Evolutionary conservation across 1,139 yeast genomes (phyloP), one percentile per base, ranked within the genome.

Genomic region (Yamadazyma conglobata): DNA sequence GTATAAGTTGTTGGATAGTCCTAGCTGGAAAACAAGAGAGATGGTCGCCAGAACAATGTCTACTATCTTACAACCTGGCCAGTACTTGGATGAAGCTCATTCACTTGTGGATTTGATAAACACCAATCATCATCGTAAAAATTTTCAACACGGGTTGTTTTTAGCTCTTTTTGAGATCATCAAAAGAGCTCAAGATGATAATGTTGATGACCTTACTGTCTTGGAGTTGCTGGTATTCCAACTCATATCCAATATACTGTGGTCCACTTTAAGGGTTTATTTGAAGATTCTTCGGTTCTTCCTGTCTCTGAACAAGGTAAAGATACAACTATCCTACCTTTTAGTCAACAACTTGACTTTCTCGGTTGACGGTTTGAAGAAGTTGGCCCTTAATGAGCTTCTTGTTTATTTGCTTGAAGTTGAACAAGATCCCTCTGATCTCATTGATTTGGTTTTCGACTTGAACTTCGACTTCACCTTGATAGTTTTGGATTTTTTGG

Each of bases 1-100:
- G 10, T 39, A 62, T 11, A 40, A 49, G 3, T 74, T 81, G 38
- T 53, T 84, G 24, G 57, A 59, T 1, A 68, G 77, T 40, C 60
- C 57, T 27, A 63, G 70, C 33, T 89, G 96, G 96, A 87, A 86
- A 46, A 70, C 89, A 3, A 70, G 98, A 38, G 95, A 88, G 50
- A 73, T 85, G 73, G 81, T 94, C 0, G 87, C 96, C 0, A 66
- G 81, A 48, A 74, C 88, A 3, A 48, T 86, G 2, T 73, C 81
- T 0, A 59, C 80, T 0, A 28, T 42, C 10, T 7, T 27, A 1
- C 24, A 27, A 4, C 25, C 33, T 4, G 6, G 11, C 2, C 5
- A 16, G 11, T 11, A 26, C 13, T 12, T 10, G 10, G 29, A 14
- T 4, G 14, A 13, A 7, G 24, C 20, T 7, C 10, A 13, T 4